Evolutionary conservation across 176 grass and related monocot species (phyloP), one percentile per base, ranked within the genome.

Genomic region (Cenchrus purpureus): DNA sequence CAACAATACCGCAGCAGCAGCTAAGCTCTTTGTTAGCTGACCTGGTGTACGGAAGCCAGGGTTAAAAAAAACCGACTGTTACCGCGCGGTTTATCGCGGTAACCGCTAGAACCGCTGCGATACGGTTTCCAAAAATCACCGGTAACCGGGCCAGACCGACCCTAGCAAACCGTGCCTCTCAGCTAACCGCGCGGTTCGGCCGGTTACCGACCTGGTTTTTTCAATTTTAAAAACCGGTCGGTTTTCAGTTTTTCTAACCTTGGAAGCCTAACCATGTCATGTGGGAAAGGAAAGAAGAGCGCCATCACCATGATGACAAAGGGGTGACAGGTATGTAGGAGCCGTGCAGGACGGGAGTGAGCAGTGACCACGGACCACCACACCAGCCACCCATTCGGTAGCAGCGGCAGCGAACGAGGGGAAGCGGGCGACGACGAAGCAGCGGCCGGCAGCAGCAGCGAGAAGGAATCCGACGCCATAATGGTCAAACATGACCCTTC

Each of bases 401-500:
- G 4, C 74, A 55, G 1, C 72, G 40, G 74, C 59, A 52, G 7
- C 66, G 7, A 74, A 54, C 51, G 42, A 68, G n/a, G 76, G 77
- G 54, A 40, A 22, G 83, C 85, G 17, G 22, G 29, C 71, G 42
- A 71, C 56, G 83, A 78, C 42, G 76, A 28, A 29, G 58, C 76
- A 34, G 62, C 46, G 7, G 59, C 70, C 37, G 3, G 37, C 37
- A 40, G 37, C 37, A 40, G 37, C 37, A 40, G 37, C 37, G 37
- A 40, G 37, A 40, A 40, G 37, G 75, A 71, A 87, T 56, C 85
- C 22, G 70, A 87, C 85, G 81, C 81, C 81, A 32, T 50, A 91
- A 87, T 80, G 85, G 89, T 91, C 85, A 91, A 87, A 87, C 85
- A 63, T 54, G 52, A 74, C 77, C 34, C 0, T 46, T 46, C 77